Base-by-base conservation (phyloP, 805 yeast genomes). In the Saturnispora saitoi region DNA sequence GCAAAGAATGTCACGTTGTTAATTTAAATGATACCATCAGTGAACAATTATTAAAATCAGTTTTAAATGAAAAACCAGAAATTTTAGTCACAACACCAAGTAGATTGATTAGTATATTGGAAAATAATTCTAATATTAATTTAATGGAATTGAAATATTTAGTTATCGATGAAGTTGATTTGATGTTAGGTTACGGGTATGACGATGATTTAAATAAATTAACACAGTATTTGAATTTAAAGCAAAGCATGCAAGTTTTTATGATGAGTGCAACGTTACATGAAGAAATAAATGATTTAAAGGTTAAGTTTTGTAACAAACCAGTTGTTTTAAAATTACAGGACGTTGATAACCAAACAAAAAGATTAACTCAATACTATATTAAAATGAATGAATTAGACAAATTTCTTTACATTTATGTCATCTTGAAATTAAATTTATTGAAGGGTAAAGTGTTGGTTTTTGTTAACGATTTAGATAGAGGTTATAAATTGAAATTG, bases 241-340 rank as follows among this genome's bases (percentile, higher is more conserved):
- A 81, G 60, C 83, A 84, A 53, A 79, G 77, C 51, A 70, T 86
- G 56, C 99, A 93, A 68, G 82, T 93, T 2, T 93, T 88, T 67
- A 70, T 93, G 56, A 93, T 93, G 98, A 86, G 95, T 66, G 99
- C 99, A 2, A 93, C 99, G 3, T 70, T 93, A 51, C 86, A 81
- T 60, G 95, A 87, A 40, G 97, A 91, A 53, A 78, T 91, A 54
- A 80, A 86, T 51, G 78, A 76, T 42, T 68, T 93, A 57, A 91
- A 91, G 65, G 65, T 70, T 45, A 77, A 77, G 59, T 90, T 85
- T 65, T 91, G 97, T 66, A 80, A 87, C 49, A 75, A 72, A 50
- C 95, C 96, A 2, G 96, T 95, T 1, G 76, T 86, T 22, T 70
- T 93, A 54, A 85, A 82, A 59, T 73, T 91, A 34, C 93, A 86